Base-by-base conservation (phyloP, 1,139 yeast genomes). In the Zhuliangozyma parablackwelliae region DNA sequence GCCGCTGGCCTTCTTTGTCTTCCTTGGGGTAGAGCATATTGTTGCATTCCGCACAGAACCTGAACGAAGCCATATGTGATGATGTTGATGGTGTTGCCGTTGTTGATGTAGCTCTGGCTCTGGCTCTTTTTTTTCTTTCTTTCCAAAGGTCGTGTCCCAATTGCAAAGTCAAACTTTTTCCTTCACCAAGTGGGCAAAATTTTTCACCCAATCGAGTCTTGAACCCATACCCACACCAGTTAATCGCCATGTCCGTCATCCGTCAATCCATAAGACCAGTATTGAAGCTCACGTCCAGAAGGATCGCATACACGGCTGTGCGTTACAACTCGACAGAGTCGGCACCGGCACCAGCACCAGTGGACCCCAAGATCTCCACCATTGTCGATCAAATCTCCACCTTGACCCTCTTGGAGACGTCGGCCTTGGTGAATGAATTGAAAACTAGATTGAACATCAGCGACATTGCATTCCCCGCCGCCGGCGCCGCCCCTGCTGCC, bases 1-100 rank as follows among this genome's bases (percentile, higher is more conserved):
- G 73, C 48, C 95, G 68, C 50, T 73, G 70, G 41, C 75, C 70
- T 40, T 72, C 80, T 56, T 85, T 86, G 59, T 94, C 98, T 66
- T 94, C 98, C 51, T 87, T 81, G n/a, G 99, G 98, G 60, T 92
- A 94, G 65, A 92, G 77, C 98, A 92, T 90, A 59, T 94, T 94
- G 73, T 94, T 94, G 76, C 94, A 89, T 57, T 87, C 95, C 48
- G 92, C 83, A 61, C 97, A 89, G 67, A 89, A 89, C 58, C 95
- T 77, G 63, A 89, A 89, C 32, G 96, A 86, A 41, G 94, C 87
- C 96, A 85, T 87, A 40, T 6, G 21, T 28, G 20, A n/a, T 33
- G 32, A n/a, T 20, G 26, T 10, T 26, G 12, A 21, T 16, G 28
- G 9, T 23, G 24, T 28, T 30, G 32, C 23, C 29, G 23, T 12